Evolutionary conservation across 768 basidiomycete species (phyloP).

Genomic region (Rossbeevera mucosa): DNA sequence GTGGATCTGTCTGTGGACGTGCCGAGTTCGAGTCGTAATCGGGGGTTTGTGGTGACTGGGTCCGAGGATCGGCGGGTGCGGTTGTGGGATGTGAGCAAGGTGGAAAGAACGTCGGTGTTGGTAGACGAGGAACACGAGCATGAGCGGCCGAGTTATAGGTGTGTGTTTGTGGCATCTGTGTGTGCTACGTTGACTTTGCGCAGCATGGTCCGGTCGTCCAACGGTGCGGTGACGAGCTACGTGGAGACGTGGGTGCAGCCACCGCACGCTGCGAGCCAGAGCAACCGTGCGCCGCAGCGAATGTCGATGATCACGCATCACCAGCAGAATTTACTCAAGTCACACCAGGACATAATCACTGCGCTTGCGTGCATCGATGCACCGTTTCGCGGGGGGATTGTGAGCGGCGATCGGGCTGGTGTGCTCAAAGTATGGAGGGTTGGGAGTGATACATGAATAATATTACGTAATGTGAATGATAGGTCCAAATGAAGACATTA

Average conservation of each 20-base stretch:
- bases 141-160: slow-evolving; percentile 80
- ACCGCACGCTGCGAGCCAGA: slow-evolving; percentile 41
- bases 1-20: slow-evolving; percentile 40
- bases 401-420: slow-evolving; percentile 89
- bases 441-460: slow-evolving; percentile 43
- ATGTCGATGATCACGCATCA: slow-evolving; percentile 75
- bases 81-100: slow-evolving; percentile 78
- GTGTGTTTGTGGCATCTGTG: not conserved
- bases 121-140: slow-evolving; percentile 73
- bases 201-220: slow-evolving; percentile 33
- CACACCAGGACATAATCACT: slow-evolving; percentile 89
- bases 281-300: slow-evolving; percentile 67
- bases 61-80: slow-evolving; percentile 87
- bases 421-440: slow-evolving; percentile 88
- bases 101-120: slow-evolving; percentile 71
- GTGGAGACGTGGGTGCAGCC: slow-evolving; percentile 60
- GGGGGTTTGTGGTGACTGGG: slow-evolving; percentile 80
- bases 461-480: not conserved
- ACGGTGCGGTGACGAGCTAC: slow-evolving; percentile 46
- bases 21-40: slow-evolving; percentile 37
- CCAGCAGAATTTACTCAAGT: slow-evolving; percentile 78
- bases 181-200: slow-evolving; percentile 9
- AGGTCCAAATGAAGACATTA: slow-evolving; percentile 24
- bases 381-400: slow-evolving; percentile 86
- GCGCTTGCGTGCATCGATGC: slow-evolving; percentile 84